Percentiles rank a stretch among this genome's conserved stretches.
Evolutionary conservation across 345 rosid species (phyloP).

Genomic region (Moricandia arvensis): DNA sequence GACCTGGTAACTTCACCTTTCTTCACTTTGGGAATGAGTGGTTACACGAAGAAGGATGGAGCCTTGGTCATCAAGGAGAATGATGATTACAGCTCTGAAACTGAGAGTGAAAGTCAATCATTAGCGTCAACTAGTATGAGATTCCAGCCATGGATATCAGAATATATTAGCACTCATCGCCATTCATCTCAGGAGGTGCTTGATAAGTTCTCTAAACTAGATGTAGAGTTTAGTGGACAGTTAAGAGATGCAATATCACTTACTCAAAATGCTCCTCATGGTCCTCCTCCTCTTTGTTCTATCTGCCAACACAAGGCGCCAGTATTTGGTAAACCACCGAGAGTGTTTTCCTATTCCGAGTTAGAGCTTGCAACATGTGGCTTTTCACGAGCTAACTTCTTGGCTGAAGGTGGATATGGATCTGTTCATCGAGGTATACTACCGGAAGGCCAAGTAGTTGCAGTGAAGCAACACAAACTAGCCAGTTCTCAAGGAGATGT

Average conservation of each 20-base stretch:
- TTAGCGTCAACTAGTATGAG: slow-evolving; percentile 75
- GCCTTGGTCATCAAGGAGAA: slow-evolving; percentile 55
- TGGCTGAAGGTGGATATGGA: slow-evolving; percentile 99
- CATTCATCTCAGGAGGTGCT: slow-evolving; percentile 55
- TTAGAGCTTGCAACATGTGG: slow-evolving; percentile 98
- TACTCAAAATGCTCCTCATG: slow-evolving; percentile 74
- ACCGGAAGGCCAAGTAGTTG: slow-evolving; percentile 98
- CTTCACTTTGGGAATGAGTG: slow-evolving; percentile 54
- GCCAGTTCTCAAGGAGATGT: slow-evolving; percentile 99
- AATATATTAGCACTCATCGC: slow-evolving; percentile 49
- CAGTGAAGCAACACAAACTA: slow-evolving; percentile 95
- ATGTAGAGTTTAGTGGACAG: slow-evolving; percentile 65
- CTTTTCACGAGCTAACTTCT: slow-evolving; percentile 91
- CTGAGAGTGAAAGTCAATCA: slow-evolving; percentile 75
- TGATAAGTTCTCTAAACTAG: slow-evolving; percentile 64
- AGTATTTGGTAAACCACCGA: slow-evolving; percentile 94
- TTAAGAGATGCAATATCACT: slow-evolving; percentile 84
- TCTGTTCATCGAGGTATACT: slow-evolving; percentile 95
- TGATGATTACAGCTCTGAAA: slow-evolving; percentile 70
- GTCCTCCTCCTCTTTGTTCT: slow-evolving; percentile 96
- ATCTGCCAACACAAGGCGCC: slow-evolving; percentile 97
- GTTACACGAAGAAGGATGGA: slow-evolving; percentile 66
- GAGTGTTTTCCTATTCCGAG: slow-evolving; percentile 90
- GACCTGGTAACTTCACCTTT: slow-evolving; percentile 93
- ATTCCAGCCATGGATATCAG: slow-evolving; percentile 84